Conservation (phyloP, 2,329 filamentous ascomycete species). For the Penicillium sp. region DNA sequence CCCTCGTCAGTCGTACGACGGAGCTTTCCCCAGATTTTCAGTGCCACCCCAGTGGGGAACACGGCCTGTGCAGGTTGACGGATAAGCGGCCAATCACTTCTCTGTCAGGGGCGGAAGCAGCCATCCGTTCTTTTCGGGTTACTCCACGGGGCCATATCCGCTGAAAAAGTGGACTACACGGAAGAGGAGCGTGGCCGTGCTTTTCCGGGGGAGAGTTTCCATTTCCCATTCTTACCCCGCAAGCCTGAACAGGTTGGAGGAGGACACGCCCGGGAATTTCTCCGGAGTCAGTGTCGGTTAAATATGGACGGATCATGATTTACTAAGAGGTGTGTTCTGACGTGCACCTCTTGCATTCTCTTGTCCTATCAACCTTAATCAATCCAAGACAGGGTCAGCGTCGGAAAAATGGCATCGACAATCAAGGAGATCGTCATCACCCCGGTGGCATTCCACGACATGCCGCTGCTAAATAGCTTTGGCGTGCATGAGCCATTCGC, state of each 20-base stretch:
- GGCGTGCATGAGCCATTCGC: slow-evolving; percentile 52
- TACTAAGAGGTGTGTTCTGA: no score
- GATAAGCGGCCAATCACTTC: not conserved
- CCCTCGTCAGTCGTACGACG: not conserved
- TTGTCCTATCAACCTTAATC: not conserved
- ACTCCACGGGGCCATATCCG: not conserved
- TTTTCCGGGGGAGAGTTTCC: not conserved
- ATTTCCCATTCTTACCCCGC: not conserved
- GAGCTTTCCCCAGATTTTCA: not conserved
- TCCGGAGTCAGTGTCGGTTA: not conserved
- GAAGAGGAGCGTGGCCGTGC: not conserved
- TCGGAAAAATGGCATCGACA: not conserved
- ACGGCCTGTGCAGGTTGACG: not conserved
- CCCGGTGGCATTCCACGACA: slow-evolving; percentile 52
- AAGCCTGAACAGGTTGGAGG: not conserved
- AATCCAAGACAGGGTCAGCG: not conserved
- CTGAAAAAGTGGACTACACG: not conserved
- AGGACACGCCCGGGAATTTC: not conserved
- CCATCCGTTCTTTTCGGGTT: not conserved
- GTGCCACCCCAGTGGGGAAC: not conserved
- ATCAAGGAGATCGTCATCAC: slow-evolving; percentile 50
- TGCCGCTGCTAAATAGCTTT: slow-evolving; percentile 51
- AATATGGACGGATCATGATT: not conserved
- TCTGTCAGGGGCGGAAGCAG: not conserved
- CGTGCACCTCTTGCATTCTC: not conserved